Evolutionary conservation across 345 rosid genomes (phyloP), one percentile per base, ranked within the genome.

Genomic region (Corchorus capsularis): DNA sequence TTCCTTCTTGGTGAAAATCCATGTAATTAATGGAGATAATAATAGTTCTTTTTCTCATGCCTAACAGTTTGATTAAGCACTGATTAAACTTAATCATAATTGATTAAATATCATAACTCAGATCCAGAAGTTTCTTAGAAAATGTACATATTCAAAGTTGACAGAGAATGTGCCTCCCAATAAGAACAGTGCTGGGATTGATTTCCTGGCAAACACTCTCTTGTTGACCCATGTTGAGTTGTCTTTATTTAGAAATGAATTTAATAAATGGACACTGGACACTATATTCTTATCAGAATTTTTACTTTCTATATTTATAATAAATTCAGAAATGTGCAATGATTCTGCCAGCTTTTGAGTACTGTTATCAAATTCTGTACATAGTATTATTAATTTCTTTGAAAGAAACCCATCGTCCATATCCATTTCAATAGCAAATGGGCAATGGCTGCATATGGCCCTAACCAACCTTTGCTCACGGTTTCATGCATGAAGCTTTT

Each of bases 261-360:
- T 62, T 41, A 4, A 32, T 6, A 12, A 34, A 45, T 8, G 9
- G 9, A 45, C 8, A 45, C 9, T 8, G 9, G 9, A 45, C 8
- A 45, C 9, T 7, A 45, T 45, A 6, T 45, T 45, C 47, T 45
- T 8, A 45, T 45, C 8, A 34, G 6, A 27, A 27, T 27, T 6
- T 61, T 61, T 16, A 32, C 15, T 32, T 61, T 12, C n/a, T 62
- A 62, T 62, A 62, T 62, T 62, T 62, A 34, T 34, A 62, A 15
- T 27, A 27, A 27, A 27, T 32, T 62, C n/a, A 62, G 43, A 32
- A 61, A 6, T 14, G 32, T 13, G 64, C 64, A 34, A 12, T 14
- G 41, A 61, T 61, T 61, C 64, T 61, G 41, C 41, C 64, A 32
- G 65, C 65, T 32, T 27, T 34, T 60, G 64, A 32, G 15, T 39